Conservation (phyloP, 495 filamentous ascomycete genomes). For the Glonium stellatum region DNA sequence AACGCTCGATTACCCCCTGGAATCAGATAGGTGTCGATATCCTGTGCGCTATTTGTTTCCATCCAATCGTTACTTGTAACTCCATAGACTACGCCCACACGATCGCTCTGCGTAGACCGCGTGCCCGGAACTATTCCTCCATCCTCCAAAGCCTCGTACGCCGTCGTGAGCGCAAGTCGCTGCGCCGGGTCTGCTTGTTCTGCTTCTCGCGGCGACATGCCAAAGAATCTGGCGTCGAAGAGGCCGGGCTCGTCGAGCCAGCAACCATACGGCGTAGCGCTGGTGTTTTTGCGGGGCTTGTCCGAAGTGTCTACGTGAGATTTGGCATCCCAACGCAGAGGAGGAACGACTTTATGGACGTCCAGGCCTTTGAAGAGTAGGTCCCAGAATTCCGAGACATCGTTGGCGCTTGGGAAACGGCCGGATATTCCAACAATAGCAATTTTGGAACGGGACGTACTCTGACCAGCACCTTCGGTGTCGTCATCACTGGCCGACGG, state of each 20-base stretch:
- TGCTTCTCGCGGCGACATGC: constrained; percentile 39
- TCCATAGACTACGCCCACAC: constrained; percentile 39
- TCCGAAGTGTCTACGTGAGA: constrained; percentile 24
- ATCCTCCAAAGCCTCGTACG: constrained; percentile 39
- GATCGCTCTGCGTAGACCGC: constrained; percentile 29
- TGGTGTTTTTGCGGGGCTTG: constrained; percentile 26
- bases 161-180: constrained; percentile 34
- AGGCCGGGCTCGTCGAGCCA: constrained; percentile 29
- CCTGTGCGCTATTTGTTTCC: constrained; percentile 29
- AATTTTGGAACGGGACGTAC: constrained; percentile 17
- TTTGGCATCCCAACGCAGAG: constrained; percentile 24
- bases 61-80: constrained; percentile 34
- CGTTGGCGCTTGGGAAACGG: constrained; percentile 27
- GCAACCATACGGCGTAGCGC: constrained; percentile 22
- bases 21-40: constrained; percentile 33
- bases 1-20: constrained; percentile 32
- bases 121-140: constrained; percentile 33
- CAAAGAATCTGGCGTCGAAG: constrained; percentile 40
- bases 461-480: neutral
- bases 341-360: constrained; percentile 23
- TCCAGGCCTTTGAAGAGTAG: constrained; percentile 21
- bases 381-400: constrained; percentile 26
- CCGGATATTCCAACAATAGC: constrained; percentile 31
- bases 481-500: constrained; percentile 24
- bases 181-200: constrained; percentile 33